phyloP scores from a whole-genome alignment of 306 rosid genomes.

The Casuarina cunninghamiana region DNA sequence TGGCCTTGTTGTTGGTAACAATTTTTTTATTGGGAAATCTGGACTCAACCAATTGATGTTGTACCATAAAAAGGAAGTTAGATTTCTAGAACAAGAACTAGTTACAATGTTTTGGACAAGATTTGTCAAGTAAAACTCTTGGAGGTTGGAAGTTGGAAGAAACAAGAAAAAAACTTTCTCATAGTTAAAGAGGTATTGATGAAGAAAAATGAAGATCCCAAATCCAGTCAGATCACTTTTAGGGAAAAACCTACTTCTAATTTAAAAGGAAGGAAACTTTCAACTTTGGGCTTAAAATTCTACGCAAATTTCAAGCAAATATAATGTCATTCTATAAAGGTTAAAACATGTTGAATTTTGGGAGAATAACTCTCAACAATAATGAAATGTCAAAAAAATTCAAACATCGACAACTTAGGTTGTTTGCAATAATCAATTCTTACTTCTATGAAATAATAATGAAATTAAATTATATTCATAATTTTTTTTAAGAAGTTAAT shows the following conservation, averaged over 20 bases:
- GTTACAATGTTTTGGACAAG: neutral
- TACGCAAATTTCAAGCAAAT: constrained; percentile 19
- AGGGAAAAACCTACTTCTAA: constrained; percentile 55
- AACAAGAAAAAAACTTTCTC: constrained; percentile 20
- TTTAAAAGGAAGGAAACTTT: constrained; percentile 60
- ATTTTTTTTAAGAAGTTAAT: too few species aligned
- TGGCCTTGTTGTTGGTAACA: constrained; percentile 53
- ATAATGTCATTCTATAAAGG: too few species aligned
- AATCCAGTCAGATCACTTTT: constrained; percentile 59
- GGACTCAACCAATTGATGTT: constrained; percentile 56
- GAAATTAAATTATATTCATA: too few species aligned
- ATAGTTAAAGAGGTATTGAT: constrained; percentile 55
- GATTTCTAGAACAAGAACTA: neutral
- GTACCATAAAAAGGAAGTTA: neutral
- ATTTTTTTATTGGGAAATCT: constrained; percentile 30
- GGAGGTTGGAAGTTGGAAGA: neutral
- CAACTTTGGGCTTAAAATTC: constrained; percentile 47
- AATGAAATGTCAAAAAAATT: too few species aligned
- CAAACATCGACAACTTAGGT: too few species aligned
- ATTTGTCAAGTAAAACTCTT: neutral
- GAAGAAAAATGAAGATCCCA: constrained; percentile 57
- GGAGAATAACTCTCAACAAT: too few species aligned
- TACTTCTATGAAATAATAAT: too few species aligned
- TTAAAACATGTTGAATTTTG: too few species aligned
- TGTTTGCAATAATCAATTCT: too few species aligned